A percentile compares a stretch with the other conserved stretches of the same genome.
phyloP scores from a whole-genome alignment of 768 basidiomycete species.

The Tylopilus plumbeoviolaceoides region DNA sequence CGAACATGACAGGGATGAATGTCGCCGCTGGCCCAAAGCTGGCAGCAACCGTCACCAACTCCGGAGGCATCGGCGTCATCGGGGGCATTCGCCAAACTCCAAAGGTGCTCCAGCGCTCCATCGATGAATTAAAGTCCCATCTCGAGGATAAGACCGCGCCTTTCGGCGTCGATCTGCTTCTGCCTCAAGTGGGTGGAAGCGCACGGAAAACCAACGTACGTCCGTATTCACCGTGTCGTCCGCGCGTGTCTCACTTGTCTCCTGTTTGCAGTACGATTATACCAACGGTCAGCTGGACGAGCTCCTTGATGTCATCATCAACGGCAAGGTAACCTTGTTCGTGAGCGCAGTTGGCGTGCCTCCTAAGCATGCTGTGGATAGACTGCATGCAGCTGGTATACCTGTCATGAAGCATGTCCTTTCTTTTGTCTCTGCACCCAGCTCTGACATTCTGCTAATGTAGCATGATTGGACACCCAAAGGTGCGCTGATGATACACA shows the following conservation, averaged over 20 bases:
- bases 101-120: constrained; percentile 60
- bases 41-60: constrained; percentile 89
- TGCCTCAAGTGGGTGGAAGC: constrained; percentile 78
- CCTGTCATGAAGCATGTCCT: constrained; percentile 76
- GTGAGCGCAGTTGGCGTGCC: constrained; percentile 86
- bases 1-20: constrained; percentile 51
- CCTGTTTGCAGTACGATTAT: constrained; percentile 54
- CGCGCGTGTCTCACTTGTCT: not conserved
- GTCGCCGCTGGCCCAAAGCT: constrained; percentile 82
- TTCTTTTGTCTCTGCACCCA: not conserved
- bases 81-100: constrained; percentile 77
- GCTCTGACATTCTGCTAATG: constrained; percentile 1
- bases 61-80: constrained; percentile 85
- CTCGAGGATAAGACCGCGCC: constrained; percentile 74
- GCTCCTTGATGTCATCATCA: constrained; percentile 75
- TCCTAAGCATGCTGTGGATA: constrained; percentile 77
- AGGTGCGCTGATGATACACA: constrained; percentile 38
- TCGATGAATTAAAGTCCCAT: constrained; percentile 68
- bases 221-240: not conserved
- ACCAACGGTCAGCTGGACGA: constrained; percentile 73
- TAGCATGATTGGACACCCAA: constrained; percentile 84
- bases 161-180: constrained; percentile 78
- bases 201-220: constrained; percentile 79
- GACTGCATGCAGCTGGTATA: constrained; percentile 73
- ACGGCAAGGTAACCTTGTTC: constrained; percentile 68